Evolutionary conservation across 306 rosid genomes (phyloP).

Genomic region (Citrullus amarus): DNA sequence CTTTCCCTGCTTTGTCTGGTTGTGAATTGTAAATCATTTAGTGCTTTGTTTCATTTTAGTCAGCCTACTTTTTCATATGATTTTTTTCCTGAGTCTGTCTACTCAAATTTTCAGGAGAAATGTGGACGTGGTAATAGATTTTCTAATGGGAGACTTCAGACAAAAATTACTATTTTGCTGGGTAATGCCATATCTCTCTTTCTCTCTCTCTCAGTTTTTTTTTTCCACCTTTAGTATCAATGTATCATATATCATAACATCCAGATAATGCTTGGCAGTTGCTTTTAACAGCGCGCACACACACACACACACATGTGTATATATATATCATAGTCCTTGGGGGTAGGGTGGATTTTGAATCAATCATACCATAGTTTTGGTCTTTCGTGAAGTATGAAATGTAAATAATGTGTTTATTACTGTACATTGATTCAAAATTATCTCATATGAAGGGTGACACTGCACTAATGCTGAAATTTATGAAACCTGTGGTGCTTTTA

Average conservation of each 20-base stretch:
- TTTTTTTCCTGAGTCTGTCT: background rate
- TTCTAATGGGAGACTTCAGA: constrained; percentile 43
- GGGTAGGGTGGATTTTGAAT: background rate
- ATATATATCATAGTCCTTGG: background rate
- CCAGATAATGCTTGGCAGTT: background rate
- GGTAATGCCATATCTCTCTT: constrained; percentile 34
- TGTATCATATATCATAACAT: background rate
- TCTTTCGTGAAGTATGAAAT: background rate
- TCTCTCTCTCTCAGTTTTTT: background rate
- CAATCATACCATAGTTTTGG: background rate
- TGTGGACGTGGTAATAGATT: constrained; percentile 28
- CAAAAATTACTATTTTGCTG: constrained; percentile 64
- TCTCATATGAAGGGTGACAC: background rate
- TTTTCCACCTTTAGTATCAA: background rate
- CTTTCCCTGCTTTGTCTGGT: background rate
- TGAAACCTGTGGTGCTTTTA: constrained; percentile 2
- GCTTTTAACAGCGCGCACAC: background rate
- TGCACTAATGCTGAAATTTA: background rate
- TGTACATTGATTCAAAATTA: background rate
- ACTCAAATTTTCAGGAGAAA: constrained; percentile 38
- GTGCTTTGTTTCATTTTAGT: background rate
- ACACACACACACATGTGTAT: background rate
- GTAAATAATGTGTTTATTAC: background rate
- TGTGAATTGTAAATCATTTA: background rate
- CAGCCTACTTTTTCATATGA: background rate